A percentile compares a stretch with the other conserved stretches of the same genome.
Evolutionary conservation across 1,139 yeast genomes (phyloP).

Genomic region (Hyphopichia burtonii): DNA sequence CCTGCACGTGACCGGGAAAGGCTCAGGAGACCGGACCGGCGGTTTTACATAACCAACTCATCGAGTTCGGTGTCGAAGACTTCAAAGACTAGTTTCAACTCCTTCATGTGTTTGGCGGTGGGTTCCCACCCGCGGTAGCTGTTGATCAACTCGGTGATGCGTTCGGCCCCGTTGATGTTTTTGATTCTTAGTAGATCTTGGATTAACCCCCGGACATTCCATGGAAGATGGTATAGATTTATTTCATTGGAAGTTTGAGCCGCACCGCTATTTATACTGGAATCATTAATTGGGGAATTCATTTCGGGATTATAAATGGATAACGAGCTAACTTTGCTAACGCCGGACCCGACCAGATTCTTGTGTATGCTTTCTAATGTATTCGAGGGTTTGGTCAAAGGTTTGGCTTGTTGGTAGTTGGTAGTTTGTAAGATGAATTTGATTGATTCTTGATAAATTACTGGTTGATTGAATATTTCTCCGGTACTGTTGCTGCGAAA

Average conservation of each 20-base stretch:
- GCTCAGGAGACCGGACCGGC: too few species aligned
- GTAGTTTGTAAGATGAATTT: constrained; percentile 40
- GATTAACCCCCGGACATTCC: constrained; percentile 38
- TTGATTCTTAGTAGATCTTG: constrained; percentile 35
- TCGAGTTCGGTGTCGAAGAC: constrained; percentile 35
- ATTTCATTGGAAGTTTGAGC: background rate
- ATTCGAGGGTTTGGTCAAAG: background rate
- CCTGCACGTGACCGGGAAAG: too few species aligned
- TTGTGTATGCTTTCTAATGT: background rate
- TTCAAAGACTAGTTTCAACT: constrained; percentile 38
- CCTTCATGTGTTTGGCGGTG: constrained; percentile 33
- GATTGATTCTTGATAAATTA: constrained; percentile 31
- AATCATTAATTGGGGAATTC: too few species aligned
- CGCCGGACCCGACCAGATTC: constrained; percentile 1
- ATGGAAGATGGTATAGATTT: constrained; percentile 32
- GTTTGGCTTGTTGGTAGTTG: constrained; percentile 14
- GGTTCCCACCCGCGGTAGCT: constrained; percentile 45
- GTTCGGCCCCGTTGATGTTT: constrained; percentile 32
- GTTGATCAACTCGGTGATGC: constrained; percentile 29
- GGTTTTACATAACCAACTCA: constrained; percentile 24
- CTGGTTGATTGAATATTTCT: constrained; percentile 20
- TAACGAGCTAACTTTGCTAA: background rate
- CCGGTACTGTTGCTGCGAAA: constrained; percentile 22
- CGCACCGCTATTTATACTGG: constrained; percentile 5
- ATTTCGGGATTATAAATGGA: background rate